Evolutionary conservation across 495 filamentous ascomycete species (phyloP).

Genomic region (Haplographium delicatum): DNA sequence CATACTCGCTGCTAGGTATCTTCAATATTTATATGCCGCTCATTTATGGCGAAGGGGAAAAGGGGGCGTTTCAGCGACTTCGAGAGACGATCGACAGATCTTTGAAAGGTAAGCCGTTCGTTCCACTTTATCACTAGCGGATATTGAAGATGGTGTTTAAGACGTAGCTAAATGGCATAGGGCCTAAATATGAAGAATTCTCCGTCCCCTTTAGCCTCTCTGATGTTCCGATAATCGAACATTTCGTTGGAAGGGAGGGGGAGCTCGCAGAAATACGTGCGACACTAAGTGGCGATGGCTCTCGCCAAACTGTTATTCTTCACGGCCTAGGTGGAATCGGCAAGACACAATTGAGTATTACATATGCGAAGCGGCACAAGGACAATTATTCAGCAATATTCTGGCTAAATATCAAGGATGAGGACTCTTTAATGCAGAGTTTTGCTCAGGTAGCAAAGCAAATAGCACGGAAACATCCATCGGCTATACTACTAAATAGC

Average conservation of each 20-base stretch:
- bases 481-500: conserved; percentile 9
- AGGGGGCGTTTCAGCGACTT: conserved; percentile 21
- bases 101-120: conserved; percentile 2
- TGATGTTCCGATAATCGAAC: background rate
- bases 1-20: no score
- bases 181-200: background rate
- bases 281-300: conserved; percentile 12
- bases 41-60: no score
- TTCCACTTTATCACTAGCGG: background rate
- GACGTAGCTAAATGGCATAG: background rate
- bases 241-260: conserved; percentile 5
- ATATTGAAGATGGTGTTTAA: background rate
- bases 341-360: conserved; percentile 17
- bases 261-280: conserved; percentile 23
- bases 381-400: conserved; percentile 6
- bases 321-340: no score
- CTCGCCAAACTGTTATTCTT: conserved; percentile 20
- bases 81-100: background rate
- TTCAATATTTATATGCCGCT: no score
- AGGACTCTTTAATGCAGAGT: conserved; percentile 31
- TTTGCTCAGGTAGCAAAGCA: conserved; percentile 21
- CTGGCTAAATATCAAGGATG: conserved; percentile 9
- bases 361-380: conserved; percentile 2
- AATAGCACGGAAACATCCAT: conserved; percentile 24
- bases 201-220: conserved; percentile 1